These are phyloP conservation scores for Dictyostelium firmibasis DNA, from an alignment of 78 protist species.

Conservation along the genomic window DNA sequence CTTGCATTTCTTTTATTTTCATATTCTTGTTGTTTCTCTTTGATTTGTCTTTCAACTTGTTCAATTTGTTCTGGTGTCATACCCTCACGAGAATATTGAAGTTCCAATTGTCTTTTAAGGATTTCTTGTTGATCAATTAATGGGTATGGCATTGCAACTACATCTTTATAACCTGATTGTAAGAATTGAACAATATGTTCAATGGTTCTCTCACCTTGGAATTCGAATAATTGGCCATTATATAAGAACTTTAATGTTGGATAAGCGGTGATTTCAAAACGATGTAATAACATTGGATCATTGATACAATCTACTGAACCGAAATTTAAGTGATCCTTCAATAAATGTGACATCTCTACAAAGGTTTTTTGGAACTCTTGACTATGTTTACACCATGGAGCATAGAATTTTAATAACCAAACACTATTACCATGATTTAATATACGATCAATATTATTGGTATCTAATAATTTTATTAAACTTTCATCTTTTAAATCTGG, in stretches of 20 bases:
- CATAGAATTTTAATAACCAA: slow-evolving; percentile 59
- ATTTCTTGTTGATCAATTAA: slow-evolving; percentile 11
- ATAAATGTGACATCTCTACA: not conserved
- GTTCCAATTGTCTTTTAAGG: not conserved
- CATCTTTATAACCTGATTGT: not conserved
- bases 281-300: slow-evolving; percentile 53
- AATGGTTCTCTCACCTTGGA: slow-evolving; percentile 18
- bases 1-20: not conserved
- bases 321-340: slow-evolving; percentile 51
- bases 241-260: slow-evolving; percentile 52
- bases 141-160: not conserved
- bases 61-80: not conserved
- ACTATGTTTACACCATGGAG: slow-evolving; percentile 74
- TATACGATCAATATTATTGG: not conserved
- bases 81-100: not conserved
- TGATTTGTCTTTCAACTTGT: not conserved
- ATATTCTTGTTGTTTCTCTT: not conserved
- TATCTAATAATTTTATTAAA: not conserved
- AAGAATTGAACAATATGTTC: not conserved
- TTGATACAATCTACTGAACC: slow-evolving; percentile 46
- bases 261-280: slow-evolving; percentile 51
- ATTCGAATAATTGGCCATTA: not conserved
- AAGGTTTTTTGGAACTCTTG: slow-evolving; percentile 6
- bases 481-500: not conserved
- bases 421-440: slow-evolving; percentile 30